Percentiles rank a stretch among this genome's conserved stretches.
phyloP scores from a whole-genome alignment of 345 rosid genomes.

The Gossypium herbaceum region DNA sequence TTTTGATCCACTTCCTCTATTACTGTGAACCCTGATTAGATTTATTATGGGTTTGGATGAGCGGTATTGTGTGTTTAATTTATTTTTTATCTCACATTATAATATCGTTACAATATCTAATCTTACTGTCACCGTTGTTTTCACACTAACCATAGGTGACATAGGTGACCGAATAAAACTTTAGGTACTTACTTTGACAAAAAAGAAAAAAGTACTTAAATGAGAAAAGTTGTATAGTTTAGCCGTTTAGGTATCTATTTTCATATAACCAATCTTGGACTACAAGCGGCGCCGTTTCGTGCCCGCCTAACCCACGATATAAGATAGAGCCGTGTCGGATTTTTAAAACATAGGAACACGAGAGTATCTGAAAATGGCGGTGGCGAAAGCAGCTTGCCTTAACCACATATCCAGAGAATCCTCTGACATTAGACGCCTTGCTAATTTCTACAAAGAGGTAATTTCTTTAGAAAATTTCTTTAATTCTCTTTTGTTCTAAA shows the following conservation, averaged over 20 bases:
- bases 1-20: rapidly evolving
- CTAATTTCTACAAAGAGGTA: constrained; percentile 75
- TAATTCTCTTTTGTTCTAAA: background rate
- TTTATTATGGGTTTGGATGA: rapidly evolving
- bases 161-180: too few species aligned
- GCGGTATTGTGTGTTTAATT: rapidly evolving
- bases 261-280: too few species aligned
- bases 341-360: background rate
- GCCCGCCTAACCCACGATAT: too few species aligned
- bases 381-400: constrained; percentile 43
- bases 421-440: constrained; percentile 63
- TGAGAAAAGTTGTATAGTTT: too few species aligned
- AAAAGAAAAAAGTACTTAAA: too few species aligned
- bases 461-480: background rate
- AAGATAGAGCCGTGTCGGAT: background rate
- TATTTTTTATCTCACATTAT: rapidly evolving
- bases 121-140: rapidly evolving
- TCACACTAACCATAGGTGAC: rapidly evolving
- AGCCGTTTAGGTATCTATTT: too few species aligned
- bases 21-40: too few species aligned
- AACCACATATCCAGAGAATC: constrained; percentile 89
- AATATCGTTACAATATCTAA: rapidly evolving
- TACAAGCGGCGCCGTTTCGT: background rate
- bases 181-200: too few species aligned
- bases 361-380: constrained; percentile 31